These are phyloP conservation scores for Fusarium globosum DNA, from an alignment of 2,329 filamentous ascomycete species.

Conservation along the genomic window DNA sequence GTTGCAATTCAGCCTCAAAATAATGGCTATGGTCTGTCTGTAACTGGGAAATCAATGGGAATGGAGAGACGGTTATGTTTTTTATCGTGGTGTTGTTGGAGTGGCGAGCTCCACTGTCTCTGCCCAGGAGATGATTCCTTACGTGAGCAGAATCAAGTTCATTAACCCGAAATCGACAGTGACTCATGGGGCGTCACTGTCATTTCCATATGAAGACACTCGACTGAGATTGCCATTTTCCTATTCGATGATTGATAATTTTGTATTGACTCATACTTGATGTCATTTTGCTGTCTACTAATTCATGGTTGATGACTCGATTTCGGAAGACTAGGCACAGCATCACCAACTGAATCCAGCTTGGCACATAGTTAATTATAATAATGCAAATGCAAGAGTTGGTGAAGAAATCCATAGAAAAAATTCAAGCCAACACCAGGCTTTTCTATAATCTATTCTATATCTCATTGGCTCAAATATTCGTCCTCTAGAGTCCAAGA, in stretches of 20 bases:
- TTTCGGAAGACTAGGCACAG: neutral
- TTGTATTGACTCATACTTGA: constrained; percentile 21
- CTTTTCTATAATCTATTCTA: neutral
- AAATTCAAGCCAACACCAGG: neutral
- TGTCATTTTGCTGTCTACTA: neutral
- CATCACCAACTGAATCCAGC: neutral
- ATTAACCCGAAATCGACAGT: constrained; percentile 28
- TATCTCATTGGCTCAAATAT: neutral
- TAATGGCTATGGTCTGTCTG: neutral
- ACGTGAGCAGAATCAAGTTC: constrained; percentile 30
- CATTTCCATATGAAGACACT: neutral
- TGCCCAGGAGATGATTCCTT: constrained; percentile 5
- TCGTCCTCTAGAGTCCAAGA: neutral
- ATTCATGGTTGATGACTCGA: constrained; percentile 11
- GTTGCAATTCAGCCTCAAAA: neutral
- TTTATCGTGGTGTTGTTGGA: constrained; percentile 31
- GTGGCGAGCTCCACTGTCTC: constrained; percentile 33
- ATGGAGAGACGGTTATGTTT: constrained; percentile 13
- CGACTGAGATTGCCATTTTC: neutral
- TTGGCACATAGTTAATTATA: neutral
- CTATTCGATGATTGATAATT: neutral
- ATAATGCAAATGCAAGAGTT: neutral
- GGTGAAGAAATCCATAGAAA: neutral
- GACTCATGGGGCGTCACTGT: constrained; percentile 33
- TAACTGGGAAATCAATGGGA: neutral